Conservation (phyloP, 352 stramenopile species). For the Globisporangium irregulare region DNA sequence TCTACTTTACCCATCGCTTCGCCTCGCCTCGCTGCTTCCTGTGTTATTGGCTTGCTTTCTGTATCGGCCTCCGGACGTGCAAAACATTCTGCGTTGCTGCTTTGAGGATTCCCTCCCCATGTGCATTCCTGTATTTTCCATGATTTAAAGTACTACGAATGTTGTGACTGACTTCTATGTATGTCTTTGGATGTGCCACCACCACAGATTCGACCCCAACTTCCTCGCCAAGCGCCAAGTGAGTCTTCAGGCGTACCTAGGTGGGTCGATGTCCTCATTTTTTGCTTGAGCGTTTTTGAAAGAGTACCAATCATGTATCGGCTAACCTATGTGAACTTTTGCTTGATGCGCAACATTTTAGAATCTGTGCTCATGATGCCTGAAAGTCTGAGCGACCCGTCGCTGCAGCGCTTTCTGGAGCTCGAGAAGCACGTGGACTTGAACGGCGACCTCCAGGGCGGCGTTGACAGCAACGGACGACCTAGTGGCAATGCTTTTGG, state of each 20-base stretch:
- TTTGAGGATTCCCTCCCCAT: conserved; percentile 31
- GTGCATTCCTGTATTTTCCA: not conserved
- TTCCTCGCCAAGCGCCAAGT: conserved; percentile 76
- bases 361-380: conserved; percentile 61
- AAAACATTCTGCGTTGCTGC: conserved; percentile 13
- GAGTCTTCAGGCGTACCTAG: conserved; percentile 72
- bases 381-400: conserved; percentile 72
- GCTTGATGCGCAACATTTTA: conserved; percentile 7
- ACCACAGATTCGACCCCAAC: conserved; percentile 72
- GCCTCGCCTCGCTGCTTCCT: not conserved
- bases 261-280: conserved; percentile 16
- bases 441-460: conserved; percentile 39
- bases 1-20: conserved; percentile 3
- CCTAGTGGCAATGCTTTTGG: conserved; percentile 39
- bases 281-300: too few relatives aligned
- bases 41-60: not conserved
- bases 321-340: not conserved
- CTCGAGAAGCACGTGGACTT: conserved; percentile 78
- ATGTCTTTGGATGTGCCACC: not conserved
- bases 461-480: conserved; percentile 40
- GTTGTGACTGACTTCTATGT: conserved; percentile 10
- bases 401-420: conserved; percentile 77
- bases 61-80: not conserved
- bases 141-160: not conserved
- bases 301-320: too few relatives aligned